Base-by-base conservation (phyloP, 371 early-diverging fungal genomes). In the Spraguea lophii region DNA sequence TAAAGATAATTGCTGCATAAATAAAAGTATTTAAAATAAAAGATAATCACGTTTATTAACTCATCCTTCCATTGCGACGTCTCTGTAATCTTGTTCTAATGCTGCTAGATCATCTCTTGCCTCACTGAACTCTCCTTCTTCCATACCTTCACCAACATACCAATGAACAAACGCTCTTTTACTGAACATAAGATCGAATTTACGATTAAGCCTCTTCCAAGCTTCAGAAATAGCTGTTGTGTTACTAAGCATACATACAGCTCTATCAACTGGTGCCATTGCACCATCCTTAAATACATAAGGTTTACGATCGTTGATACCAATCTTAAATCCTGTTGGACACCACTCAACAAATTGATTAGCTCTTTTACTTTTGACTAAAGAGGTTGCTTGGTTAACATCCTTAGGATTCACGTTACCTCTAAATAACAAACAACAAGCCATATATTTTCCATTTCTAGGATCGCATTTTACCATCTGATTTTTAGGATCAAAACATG, bases 41-140 rank as follows among this genome's bases (percentile, higher is more conserved):
- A n/a, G n/a, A n/a, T n/a, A n/a, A n/a, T n/a, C n/a, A n/a, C n/a
- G n/a, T n/a, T n/a, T n/a, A n/a, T 26, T 15, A 45, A 10, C 9
- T 17, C 42, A 35, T 50, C 15, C 46, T 24, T 49, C 34, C 26
- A 16, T 26, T 6, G 49, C 21, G 17, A 49, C 38, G 9, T 44
- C 46, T 23, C 36, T 17, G 76, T 93, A 95, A 74, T 95, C 94
- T 78, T 85, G 84, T 76, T 92, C 93, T 49, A 95, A 82, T 51
- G 88, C 88, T 62, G 90, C 92, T 75, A 95, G 79, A 73, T 95
- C 88, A 75, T 95, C 94, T 74, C 92, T 84, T 58, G 94, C 94
- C 78, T 93, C 94, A 54, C 84, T 84, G 81, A 93, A 93, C 75
- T 93, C 94, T 71, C 92, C 92, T 81, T 72, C 74, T 54, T 74